Evolutionary conservation across 163 green algal species (phyloP), one percentile per base, ranked within the genome.

Genomic region (Picocystis sp.): DNA sequence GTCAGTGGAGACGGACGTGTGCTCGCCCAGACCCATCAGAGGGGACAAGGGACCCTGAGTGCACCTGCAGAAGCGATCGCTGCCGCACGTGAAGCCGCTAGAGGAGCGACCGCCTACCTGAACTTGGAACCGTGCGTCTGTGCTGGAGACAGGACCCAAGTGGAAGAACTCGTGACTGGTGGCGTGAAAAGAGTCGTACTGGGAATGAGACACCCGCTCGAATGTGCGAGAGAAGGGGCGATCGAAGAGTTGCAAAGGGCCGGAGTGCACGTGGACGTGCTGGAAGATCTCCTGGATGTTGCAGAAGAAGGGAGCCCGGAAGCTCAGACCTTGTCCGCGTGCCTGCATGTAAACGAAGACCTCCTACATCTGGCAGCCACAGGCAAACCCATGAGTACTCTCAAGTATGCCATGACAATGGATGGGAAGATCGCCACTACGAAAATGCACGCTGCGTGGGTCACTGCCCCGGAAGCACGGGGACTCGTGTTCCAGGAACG

Each of bases 401-500:
- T 97, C 22, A 99, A 99, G 65, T 99, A 98, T 60, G 91, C 91
- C 2, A 98, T 98, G 90, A 99, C 91, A 5, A 60, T 96, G 43
- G 91, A 99, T 58, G 91, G 91, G 44, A 97, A 97, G 72, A 98
- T 97, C 35, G 91, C 91, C 10, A 85, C 86, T 2, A 55, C 38
- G 29, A 59, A 33, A 15, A 89, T 89, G 3, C 88, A 98, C 66
- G 76, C 73, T 25, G 77, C 83, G 15, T 98, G 89, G 89, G 85
- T 98, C 13, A 89, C 69, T 53, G 76, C 63, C 55, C 22, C 69
- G 13, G 42, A 60, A 15, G 74, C 75, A 12, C 60, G 83, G 13
- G 53, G 57, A 50, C 55, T 24, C 3, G 80, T 91, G 42, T 90
- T 90, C 69, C 64, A 71, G 45, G 64, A 65, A 50, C 68, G 87